Base-by-base conservation (phyloP, 805 yeast genomes). In the Lachancea fermentati region DNA sequence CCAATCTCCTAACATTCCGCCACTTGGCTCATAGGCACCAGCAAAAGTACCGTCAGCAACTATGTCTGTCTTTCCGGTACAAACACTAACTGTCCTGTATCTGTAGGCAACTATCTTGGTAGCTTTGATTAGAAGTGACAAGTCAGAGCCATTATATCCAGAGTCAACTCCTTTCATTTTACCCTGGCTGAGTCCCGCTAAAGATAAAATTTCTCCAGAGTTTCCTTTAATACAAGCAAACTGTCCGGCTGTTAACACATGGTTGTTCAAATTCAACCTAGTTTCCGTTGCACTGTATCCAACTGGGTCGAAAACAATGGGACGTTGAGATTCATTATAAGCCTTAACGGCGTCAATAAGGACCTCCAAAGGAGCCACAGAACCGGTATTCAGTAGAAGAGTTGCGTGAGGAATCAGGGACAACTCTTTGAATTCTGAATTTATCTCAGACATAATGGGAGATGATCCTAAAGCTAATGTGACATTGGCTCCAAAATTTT, bases 291-390 rank as follows among this genome's bases (percentile, higher is more conserved):
- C 96, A 19, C 95, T 95, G 30, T 81, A 86, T 1, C 88, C 97
- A n/a, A 88, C 96, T 0, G 96, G 97, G 58, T 88, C 97, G 49
- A 83, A 80, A 0, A 88, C 76, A 24, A 88, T 72, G 3, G 85
- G 89, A 33, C 71, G 68, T 2, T 75, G 74, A 11, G 58, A 50
- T 11, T 53, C 55, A 54, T 81, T 82, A 57, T 88, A 86, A 0
- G 72, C 74, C 7, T 56, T 54, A 14, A 82, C 59, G 0, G 91
- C 95, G 2, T 54, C 50, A 16, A 66, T 48, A 45, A 75, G 74
- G 41, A 71, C 63, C 0, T 60, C 62, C 44, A 76, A 53, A 1
- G 71, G 63, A 0, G 73, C 71, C 0, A 80, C 78, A 0, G 94
- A 83, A 0, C 96, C 96, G 19, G 89, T 74, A 54, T 88, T 88